Evolutionary conservation across 805 yeast genomes (phyloP), one percentile per base, ranked within the genome.

Genomic region (Myxozyma neotropica): DNA sequence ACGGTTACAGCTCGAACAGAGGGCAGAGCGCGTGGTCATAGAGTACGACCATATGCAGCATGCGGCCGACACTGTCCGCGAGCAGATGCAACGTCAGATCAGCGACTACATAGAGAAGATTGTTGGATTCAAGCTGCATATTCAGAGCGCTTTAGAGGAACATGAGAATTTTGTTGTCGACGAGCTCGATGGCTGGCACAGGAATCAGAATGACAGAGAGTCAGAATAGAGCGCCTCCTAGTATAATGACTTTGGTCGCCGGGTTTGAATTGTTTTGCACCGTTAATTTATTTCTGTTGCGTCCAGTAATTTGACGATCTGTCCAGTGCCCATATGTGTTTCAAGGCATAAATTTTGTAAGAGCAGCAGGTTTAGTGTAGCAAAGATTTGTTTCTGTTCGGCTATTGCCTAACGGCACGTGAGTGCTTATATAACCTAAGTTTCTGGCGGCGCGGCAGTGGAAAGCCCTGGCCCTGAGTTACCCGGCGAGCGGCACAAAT

Each of bases 61-160:
- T 53, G 76, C 78, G n/a, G 72, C 85, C 15, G 73, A 77, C 55
- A 75, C 76, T 48, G 77, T 81, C 47, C 77, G 84, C 35, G 78
- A 75, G 55, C 73, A 73, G 12, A 73, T 87, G 66, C 82, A 81
- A 63, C 78, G 79, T 45, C 81, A 81, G 58, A 79, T 86, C 33
- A 81, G 81, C 54, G 78, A 79, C 57, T 78, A 84, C 67, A 82
- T 89, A 65, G 84, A 84, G 59, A 77, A 75, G 57, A 81, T 85
- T 23, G 80, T 87, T 51, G 80, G 78, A 49, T 86, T 89, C 74
- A 89, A 89, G 73, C 73, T 85, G 63, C 82, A 81, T 59, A 80
- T 88, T 45, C 93, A 88, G 69, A 78, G 80, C 21, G 80, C 82
- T 53, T 76, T 88, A 48, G 89, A 85, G 67, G 84, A 80, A 38